Base-by-base conservation (phyloP, 2,329 filamentous ascomycete genomes). In the Aspergillus novoparasiticus region DNA sequence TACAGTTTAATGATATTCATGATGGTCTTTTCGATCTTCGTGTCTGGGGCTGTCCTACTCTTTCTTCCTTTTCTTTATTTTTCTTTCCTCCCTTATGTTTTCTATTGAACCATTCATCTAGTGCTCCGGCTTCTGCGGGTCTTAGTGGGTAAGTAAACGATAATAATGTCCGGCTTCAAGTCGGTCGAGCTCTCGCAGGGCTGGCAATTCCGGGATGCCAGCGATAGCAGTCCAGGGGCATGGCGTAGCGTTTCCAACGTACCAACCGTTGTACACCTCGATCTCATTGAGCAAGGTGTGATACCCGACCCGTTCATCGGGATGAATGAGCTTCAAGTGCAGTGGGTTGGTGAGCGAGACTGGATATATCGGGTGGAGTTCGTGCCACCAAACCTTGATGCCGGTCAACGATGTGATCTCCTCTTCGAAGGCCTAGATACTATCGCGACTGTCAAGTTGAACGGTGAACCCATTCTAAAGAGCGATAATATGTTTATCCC, bases 401-500 rank as follows among this genome's bases (percentile, higher is more conserved):
- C 64, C 6, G 65, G 67, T 14, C 71, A 77, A 55, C 83, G 83
- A 65, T 84, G 85, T 0, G 82, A 90, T 0, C 76, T 94, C 34
- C 34, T 36, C 34, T 36, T 36, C 34, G 34, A 36, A 36, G 34
- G 34, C 34, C 34, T 36, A 16, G 34, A 36, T 36, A 36, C 34
- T 36, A 36, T 36, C 34, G 34, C 34, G 34, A 36, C 14, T 36
- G 34, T 8, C 34, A 36, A 36, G 6, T 16, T 36, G 14, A 36
- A 36, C 14, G 34, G 34, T 16, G 34, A 36, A 36, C 5, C 6
- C 2, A 87, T 94, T 41, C 81, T 93, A 5, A 83, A 89, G 73
- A 86, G 86, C 10, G 87, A 92, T 61, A 93, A 92, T 76, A 94
- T 94, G 91, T 94, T 94, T 72, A 79, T 89, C 4, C 86, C 89